Conservation (phyloP, 768 basidiomycete genomes). For the Bullera alba region DNA sequence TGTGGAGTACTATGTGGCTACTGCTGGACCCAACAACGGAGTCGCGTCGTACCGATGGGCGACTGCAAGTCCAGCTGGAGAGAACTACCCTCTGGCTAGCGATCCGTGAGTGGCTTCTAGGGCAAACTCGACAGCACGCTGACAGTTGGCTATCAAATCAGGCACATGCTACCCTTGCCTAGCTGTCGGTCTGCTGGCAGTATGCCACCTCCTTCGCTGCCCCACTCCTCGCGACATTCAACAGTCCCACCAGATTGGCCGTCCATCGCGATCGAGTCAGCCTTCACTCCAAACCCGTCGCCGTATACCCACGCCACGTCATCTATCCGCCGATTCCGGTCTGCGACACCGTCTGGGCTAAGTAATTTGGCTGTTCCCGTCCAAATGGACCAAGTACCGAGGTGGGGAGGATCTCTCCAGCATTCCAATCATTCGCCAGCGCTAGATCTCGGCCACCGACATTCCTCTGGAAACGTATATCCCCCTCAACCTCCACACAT, state of each 20-base stretch:
- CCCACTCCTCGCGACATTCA: slow-evolving; percentile 9
- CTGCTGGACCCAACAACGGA: background rate
- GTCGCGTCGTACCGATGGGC: slow-evolving; percentile 2
- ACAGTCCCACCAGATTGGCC: slow-evolving; percentile 12
- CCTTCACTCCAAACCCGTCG: background rate
- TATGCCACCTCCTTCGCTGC: slow-evolving; percentile 11
- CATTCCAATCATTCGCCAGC: too few species aligned
- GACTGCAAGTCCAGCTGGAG: slow-evolving; percentile 2
- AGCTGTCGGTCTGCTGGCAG: background rate
- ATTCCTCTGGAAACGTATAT: too few species aligned
- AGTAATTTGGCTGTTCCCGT: background rate
- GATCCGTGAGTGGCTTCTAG: background rate
- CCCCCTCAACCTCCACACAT: too few species aligned
- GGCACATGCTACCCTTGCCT: too few species aligned
- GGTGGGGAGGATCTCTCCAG: too few species aligned
- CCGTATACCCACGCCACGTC: background rate
- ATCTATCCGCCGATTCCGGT: slow-evolving; percentile 7
- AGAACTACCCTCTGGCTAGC: background rate
- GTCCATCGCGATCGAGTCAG: background rate
- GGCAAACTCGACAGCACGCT: too few species aligned
- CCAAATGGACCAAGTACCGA: too few species aligned
- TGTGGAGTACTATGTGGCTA: background rate
- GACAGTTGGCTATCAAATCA: too few species aligned
- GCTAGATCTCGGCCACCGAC: too few species aligned
- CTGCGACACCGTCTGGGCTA: slow-evolving; percentile 9